Evolutionary conservation across 805 yeast genomes (phyloP), one percentile per base, ranked within the genome.

Genomic region (Wickerhamiella parazyma): DNA sequence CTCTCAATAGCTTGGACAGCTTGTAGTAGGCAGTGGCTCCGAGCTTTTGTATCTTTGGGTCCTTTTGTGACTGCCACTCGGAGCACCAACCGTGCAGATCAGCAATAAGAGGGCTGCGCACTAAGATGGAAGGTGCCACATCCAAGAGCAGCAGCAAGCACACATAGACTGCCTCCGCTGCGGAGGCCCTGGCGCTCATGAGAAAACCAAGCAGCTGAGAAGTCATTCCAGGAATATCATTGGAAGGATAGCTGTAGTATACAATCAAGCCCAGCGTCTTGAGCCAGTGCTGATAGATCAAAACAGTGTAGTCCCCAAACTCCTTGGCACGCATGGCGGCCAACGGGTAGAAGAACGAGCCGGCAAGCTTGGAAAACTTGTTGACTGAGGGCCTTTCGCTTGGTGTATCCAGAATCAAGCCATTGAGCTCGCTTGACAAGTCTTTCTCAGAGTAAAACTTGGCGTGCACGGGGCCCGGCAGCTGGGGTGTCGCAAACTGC

Each of bases 251-350:
- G 0, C 80, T 75, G 40, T 75, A 63, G 42, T 73, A 74, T 17
- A 78, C 55, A 2, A 80, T 51, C n/a, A 80, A 53, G 0, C 75
- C 67, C 43, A 80, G 53, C 0, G 83, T 76, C 43, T 72, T 69
- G 37, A 80, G 51, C 56, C 68, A 79, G 54, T 80, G 87, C 0
- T 74, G 67, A 28, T 66, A 64, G 17, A 80, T 58, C 1, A 78
- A 51, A 1, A 49, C 42, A 12, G 55, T 49, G 28, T 52, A 54
- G 25, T 47, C 41, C 11, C 51, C 49, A 3, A 39, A 38, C 12
- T 47, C 42, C 20, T 43, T 29, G 20, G 47, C 45, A 10, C 48
- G 47, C 33, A 51, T 42, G 6, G 68, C 65, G 0, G 70, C 54
- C 38, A 80, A 62, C 1, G 85, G 77, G 51, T 69, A 77, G 50